Base-by-base conservation (phyloP, 1,139 yeast species). In the Suhomyces anneliseae region DNA sequence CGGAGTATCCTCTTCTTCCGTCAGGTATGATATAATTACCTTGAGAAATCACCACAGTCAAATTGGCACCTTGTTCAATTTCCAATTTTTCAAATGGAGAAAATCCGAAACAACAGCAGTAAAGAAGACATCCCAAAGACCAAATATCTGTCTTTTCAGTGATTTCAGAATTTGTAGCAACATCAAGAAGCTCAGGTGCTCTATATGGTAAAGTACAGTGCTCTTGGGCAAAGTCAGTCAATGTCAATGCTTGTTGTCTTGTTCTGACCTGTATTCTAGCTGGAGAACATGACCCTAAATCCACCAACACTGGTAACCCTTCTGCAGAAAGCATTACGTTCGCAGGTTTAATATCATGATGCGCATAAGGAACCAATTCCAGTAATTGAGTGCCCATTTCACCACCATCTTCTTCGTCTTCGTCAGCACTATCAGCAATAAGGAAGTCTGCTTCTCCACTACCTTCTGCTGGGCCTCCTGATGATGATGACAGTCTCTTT, bases 11-110 rank as follows among this genome's bases (percentile, higher is more conserved):
- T 2, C 80, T 79, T 9, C 56, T 55, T 42, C 60, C 67, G 7
- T 52, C 54, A 0, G 97, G 97, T 55, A 87, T 79, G 26, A 72
- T 64, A 65, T 79, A 90, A 45, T 76, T 81, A 1, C 92, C 96
- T 51, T 80, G 84, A 27, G 82, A 72, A 37, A 92, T 87, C 7
- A 96, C 96, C 57, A 90, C 72, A 48, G 78, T 82, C 53, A 90
- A 72, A 52, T 86, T 87, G 4, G 95, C 97, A 12, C 97, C 97
- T 50, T 84, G 82, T 42, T 85, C 85, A 39, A 81, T 77, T 56
- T 90, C 95, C 59, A 87, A 82, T 60, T 89, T 78, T 61, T 90
- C 97, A 66, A 92, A 92, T 1, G 98, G 98, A 2, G 96, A 87
- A 36, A 77, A 76, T 0, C 87, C 86, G 66, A 87, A 92, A 65